Conservation (phyloP, 768 basidiomycete genomes). For the Lactifluus volemus region DNA sequence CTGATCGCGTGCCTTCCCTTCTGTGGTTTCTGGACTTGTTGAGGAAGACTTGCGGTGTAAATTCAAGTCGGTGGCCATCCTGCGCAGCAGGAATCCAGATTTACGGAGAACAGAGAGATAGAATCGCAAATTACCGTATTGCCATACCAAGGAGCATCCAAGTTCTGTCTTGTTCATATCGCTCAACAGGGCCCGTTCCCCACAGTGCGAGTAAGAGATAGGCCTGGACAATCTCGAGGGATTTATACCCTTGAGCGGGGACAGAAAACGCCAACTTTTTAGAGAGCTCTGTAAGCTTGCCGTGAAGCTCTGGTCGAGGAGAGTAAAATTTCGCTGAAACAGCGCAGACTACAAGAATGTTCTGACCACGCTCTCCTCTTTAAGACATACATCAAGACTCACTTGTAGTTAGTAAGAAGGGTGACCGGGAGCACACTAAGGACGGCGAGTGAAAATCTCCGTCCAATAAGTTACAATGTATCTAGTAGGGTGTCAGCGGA, state of each 20-base stretch:
- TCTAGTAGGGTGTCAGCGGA: constrained; percentile 31
- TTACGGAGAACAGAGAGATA: background rate
- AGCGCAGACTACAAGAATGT: constrained; percentile 65
- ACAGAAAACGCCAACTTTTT: constrained; percentile 85
- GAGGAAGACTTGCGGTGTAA: constrained; percentile 76
- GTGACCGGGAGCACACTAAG: constrained; percentile 87
- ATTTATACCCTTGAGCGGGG: constrained; percentile 81
- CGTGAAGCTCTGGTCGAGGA: constrained; percentile 72
- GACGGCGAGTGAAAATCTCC: constrained; percentile 89
- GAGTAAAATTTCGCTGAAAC: constrained; percentile 87
- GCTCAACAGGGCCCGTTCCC: constrained; percentile 91
- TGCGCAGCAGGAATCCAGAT: constrained; percentile 24
- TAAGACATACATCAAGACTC: constrained; percentile 25
- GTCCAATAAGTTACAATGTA: constrained; percentile 76
- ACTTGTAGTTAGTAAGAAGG: constrained; percentile 92
- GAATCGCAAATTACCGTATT: constrained; percentile 42
- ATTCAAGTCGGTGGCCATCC: constrained; percentile 95
- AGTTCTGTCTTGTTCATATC: constrained; percentile 94
- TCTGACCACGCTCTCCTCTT: background rate
- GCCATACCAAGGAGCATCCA: constrained; percentile 87
- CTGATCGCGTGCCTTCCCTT: constrained; percentile 66
- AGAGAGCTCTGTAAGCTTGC: constrained; percentile 68
- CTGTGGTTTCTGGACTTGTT: constrained; percentile 59
- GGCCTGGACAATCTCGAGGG: constrained; percentile 92
- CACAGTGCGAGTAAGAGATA: constrained; percentile 84